Conservation (phyloP, 192 early-diverging fungal genomes). For the Umbelopsis ramanniana region DNA sequence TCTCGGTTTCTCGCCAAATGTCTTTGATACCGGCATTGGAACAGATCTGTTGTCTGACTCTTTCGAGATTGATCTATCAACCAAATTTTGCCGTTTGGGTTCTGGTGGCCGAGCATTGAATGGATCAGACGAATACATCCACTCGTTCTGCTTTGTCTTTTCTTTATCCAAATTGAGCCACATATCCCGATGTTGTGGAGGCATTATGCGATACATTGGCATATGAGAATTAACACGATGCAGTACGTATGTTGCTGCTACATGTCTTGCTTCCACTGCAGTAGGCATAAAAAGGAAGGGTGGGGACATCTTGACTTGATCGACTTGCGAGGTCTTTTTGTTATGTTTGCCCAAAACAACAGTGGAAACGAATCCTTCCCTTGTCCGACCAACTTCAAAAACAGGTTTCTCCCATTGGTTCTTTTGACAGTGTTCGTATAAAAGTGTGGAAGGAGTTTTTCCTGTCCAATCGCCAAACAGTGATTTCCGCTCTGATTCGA, state of each 20-base stretch:
- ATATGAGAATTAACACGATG: constrained; percentile 76
- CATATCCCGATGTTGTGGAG: constrained; percentile 70
- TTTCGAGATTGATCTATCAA: constrained; percentile 26
- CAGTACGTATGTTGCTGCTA: constrained; percentile 78
- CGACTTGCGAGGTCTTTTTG: constrained; percentile 59
- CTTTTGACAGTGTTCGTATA: constrained; percentile 82
- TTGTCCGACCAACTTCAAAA: constrained; percentile 55
- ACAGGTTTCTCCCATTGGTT: constrained; percentile 72
- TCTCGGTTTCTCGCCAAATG: constrained; percentile 40
- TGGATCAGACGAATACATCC: constrained; percentile 79
- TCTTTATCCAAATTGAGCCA: constrained; percentile 72
- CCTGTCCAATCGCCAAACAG: constrained; percentile 86
- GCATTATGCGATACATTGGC: constrained; percentile 72
- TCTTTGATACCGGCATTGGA: constrained; percentile 46
- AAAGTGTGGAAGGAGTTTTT: constrained; percentile 77
- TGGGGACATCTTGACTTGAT: constrained; percentile 47
- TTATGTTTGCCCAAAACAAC: constrained; percentile 63
- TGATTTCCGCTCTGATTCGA: constrained; percentile 25
- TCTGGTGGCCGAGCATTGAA: constrained; percentile 65
- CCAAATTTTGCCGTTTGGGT: constrained; percentile 41
- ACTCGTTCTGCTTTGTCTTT: constrained; percentile 48
- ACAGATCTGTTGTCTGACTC: constrained; percentile 30
- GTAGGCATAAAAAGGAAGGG: constrained; percentile 58
- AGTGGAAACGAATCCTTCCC: constrained; percentile 46
- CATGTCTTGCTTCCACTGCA: constrained; percentile 64